Evolutionary conservation across 2,329 filamentous ascomycete species (phyloP).

Genomic region (Pochonia chlamydosporia): DNA sequence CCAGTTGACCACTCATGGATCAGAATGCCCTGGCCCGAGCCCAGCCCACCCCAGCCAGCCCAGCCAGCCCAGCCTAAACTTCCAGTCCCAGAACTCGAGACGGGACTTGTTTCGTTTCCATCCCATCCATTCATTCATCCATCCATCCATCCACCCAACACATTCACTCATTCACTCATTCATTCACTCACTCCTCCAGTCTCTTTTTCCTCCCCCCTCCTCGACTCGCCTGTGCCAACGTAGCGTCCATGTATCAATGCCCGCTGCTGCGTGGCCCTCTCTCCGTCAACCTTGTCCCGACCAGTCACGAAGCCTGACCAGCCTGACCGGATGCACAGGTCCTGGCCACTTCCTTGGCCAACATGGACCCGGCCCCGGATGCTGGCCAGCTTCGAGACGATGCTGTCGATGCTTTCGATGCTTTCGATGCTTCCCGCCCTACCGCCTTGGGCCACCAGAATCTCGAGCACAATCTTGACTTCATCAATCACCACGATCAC

Average conservation of each 20-base stretch:
- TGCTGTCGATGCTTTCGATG: conserved; percentile 6
- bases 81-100: neutral
- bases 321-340: conserved; percentile 38
- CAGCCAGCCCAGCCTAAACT: too few species aligned
- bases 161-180: too few species aligned
- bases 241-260: conserved; percentile 44
- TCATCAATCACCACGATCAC: conserved; percentile 19
- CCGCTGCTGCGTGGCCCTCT: conserved; percentile 36
- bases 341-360: conserved; percentile 27
- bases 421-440: conserved; percentile 8
- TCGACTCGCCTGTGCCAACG: conserved; percentile 29
- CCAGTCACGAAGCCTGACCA: conserved; percentile 34
- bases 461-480: conserved; percentile 22
- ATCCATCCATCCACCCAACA: neutral
- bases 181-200: too few species aligned
- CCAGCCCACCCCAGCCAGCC: conserved; percentile 3
- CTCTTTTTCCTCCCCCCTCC: conserved; percentile 3
- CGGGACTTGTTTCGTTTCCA: too few species aligned
- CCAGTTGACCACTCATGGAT: neutral
- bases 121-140: conserved; percentile 5
- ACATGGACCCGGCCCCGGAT: conserved; percentile 25
- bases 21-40: too few species aligned
- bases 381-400: conserved; percentile 18
- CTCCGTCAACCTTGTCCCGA: conserved; percentile 26
- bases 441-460: conserved; percentile 15